Evolutionary conservation across 2,329 filamentous ascomycete genomes (phyloP), one percentile per base, ranked within the genome.

Genomic region (Clarireedia sp.): DNA sequence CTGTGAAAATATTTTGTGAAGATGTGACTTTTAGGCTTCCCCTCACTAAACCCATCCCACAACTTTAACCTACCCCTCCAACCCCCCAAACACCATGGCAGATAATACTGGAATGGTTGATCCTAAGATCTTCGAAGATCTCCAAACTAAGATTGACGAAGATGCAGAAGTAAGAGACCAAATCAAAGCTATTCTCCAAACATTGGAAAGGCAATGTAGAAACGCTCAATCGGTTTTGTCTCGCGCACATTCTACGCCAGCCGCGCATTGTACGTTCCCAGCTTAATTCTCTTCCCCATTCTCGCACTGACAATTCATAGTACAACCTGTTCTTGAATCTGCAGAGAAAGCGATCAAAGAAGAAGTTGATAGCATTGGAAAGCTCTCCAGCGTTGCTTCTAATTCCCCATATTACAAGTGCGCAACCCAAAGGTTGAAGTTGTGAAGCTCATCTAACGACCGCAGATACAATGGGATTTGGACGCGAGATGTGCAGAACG

Each of bases 361-460:
- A 37, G 83, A 95, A 70, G 79, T 88, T 55, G 75, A 82, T 48
- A 86, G 85, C 45, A 79, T 96, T 46, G 73, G 76, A 56, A 82
- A 85, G 62, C 81, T 99, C 45, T 80, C 82, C 59, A 73, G 78
- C 54, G 80, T 89, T 54, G 90, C 91, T 2, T 91, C 90, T 24
- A 80, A 88, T 69, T 86, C 95, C 66, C 92, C 94, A 0, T 99
- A 97, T 77, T 99, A 97, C 83, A 96, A 96, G 80, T 96, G 68
- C 47, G 72, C 53, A 7, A 29, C 19, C 17, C 26, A 46, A 19
- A 45, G 8, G 33, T 26, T 24, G 24, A 8, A 29, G 16, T 19
- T 23, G 19, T 37, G 26, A 29, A 5, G 29, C 37, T 6, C 21
- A 47, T 40, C 58, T 64, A 45, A 63, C 24, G 33, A 9, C 17